A percentile compares a stretch with the other conserved stretches of the same genome.
Conservation (phyloP, 768 basidiomycete genomes). For the Brasilioporus rufonigricans region DNA sequence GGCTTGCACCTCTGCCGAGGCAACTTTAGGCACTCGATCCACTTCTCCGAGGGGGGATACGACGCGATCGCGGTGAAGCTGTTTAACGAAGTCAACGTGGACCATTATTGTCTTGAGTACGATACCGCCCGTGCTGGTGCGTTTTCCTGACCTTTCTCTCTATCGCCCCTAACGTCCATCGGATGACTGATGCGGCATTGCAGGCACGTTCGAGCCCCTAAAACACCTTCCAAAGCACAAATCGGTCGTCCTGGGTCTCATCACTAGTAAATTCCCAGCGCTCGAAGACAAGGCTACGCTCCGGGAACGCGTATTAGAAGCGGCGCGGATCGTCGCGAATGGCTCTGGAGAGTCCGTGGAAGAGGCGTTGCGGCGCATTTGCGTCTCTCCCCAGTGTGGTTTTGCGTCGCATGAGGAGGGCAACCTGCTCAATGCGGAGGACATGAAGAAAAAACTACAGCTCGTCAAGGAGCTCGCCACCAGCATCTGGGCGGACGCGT, state of each 20-base stretch:
- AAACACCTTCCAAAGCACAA: constrained; percentile 35
- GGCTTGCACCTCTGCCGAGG: constrained; percentile 47
- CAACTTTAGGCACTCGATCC: constrained; percentile 28
- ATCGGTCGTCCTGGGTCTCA: constrained; percentile 40
- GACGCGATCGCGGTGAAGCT: constrained; percentile 44
- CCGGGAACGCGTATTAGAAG: constrained; percentile 39
- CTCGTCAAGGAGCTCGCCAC: constrained; percentile 36
- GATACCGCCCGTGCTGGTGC: constrained; percentile 47
- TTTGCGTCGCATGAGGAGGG: constrained; percentile 48
- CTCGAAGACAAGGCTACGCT: constrained; percentile 43
- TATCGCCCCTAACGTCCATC: accelerated
- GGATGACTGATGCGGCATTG: not conserved
- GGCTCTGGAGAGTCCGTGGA: constrained; percentile 37
- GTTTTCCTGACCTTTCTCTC: not conserved
- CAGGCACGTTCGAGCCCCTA: constrained; percentile 34
- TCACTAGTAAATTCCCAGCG: constrained; percentile 42
- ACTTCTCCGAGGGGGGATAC: constrained; percentile 47
- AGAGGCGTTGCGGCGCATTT: constrained; percentile 38
- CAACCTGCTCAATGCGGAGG: constrained; percentile 37
- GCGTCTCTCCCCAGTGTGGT: constrained; percentile 50
- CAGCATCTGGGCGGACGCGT: constrained; percentile 35
- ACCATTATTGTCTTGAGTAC: constrained; percentile 47
- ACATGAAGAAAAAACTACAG: constrained; percentile 31
- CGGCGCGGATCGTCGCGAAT: constrained; percentile 42
- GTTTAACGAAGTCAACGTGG: constrained; percentile 44